Percentiles rank a stretch among this genome's conserved stretches.
Conservation (phyloP, 202 grass and related monocot genomes). For the Schoenoplectus tabernaemontani region DNA sequence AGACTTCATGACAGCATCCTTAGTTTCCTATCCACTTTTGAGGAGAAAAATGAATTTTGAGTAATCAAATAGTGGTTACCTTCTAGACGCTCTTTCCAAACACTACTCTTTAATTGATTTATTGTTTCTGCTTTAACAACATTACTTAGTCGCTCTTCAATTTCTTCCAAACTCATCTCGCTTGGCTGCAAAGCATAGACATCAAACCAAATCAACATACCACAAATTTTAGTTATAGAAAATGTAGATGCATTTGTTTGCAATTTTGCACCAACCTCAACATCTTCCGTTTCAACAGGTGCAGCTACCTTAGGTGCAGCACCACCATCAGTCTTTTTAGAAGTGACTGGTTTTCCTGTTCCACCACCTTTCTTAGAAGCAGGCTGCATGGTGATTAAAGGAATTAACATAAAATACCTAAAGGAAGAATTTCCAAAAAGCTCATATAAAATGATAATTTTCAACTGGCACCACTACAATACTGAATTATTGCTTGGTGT, state of each 20-base stretch:
- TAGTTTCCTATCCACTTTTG: constrained; percentile 1
- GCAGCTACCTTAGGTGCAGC: constrained; percentile 49
- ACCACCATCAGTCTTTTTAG: constrained; percentile 73
- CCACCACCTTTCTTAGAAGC: constrained; percentile 59
- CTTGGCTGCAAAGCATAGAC: constrained; percentile 56
- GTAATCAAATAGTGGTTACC: constrained; percentile 33
- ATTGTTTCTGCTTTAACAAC: constrained; percentile 66
- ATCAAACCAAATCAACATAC: neutral
- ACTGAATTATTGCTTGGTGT: neutral
- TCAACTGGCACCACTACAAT: too few relatives aligned
- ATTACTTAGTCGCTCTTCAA: constrained; percentile 73
- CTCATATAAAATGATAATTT: constrained; percentile 26
- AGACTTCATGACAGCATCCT: neutral
- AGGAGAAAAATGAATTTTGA: constrained; percentile 27
- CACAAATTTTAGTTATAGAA: constrained; percentile 9
- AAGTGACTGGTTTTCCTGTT: constrained; percentile 39
- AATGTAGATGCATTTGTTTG: constrained; percentile 13
- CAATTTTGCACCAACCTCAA: constrained; percentile 64
- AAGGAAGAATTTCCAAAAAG: constrained; percentile 11
- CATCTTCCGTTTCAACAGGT: constrained; percentile 56
- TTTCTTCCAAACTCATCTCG: constrained; percentile 98
- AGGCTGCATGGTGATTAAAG: constrained; percentile 34
- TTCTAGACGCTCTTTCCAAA: constrained; percentile 99
- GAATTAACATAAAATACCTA: constrained; percentile 2
- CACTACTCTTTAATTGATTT: constrained; percentile 76